Evolutionary conservation across 129 eudicot species (phyloP).

Genomic region (Ambrosia artemisiifolia): DNA sequence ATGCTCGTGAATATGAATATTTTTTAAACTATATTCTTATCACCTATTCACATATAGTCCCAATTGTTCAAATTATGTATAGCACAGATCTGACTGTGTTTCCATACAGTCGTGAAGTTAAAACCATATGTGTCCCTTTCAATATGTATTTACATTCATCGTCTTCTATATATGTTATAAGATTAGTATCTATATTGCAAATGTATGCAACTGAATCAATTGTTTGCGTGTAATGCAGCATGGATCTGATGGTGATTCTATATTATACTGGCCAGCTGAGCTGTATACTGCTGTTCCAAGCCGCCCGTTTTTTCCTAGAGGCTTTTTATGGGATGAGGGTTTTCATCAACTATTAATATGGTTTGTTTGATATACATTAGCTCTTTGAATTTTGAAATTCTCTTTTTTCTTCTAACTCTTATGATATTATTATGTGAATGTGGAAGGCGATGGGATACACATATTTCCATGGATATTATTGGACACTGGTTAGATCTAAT

Average conservation of each 20-base stretch:
- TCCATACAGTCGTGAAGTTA: neutral
- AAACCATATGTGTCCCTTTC: neutral
- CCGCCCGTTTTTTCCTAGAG: slow-evolving; percentile 96
- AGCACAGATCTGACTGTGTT: neutral
- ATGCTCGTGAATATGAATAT: slow-evolving; percentile 9
- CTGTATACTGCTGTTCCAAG: slow-evolving; percentile 98
- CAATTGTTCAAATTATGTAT: neutral
- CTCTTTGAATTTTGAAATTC: neutral
- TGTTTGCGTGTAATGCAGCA: slow-evolving; percentile 48
- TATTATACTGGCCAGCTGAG: slow-evolving; percentile 95
- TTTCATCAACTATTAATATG: slow-evolving; percentile 92
- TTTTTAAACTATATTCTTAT: neutral
- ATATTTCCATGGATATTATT: slow-evolving; percentile 78
- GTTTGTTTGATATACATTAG: slow-evolving; percentile 37
- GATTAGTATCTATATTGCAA: slow-evolving; percentile 4
- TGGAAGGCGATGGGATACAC: slow-evolving; percentile 87
- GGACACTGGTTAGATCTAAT: slow-evolving; percentile 98
- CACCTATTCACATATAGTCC: neutral
- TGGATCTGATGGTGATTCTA: slow-evolving; percentile 48
- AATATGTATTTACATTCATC: neutral
- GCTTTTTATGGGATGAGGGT: slow-evolving; percentile 99
- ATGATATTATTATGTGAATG: slow-evolving; percentile 4
- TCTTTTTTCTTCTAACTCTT: neutral
- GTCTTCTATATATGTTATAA: neutral
- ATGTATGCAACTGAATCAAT: slow-evolving; percentile 29